phyloP scores from a whole-genome alignment of 2,329 filamentous ascomycete species.

The Cladophialophora yegresii region DNA sequence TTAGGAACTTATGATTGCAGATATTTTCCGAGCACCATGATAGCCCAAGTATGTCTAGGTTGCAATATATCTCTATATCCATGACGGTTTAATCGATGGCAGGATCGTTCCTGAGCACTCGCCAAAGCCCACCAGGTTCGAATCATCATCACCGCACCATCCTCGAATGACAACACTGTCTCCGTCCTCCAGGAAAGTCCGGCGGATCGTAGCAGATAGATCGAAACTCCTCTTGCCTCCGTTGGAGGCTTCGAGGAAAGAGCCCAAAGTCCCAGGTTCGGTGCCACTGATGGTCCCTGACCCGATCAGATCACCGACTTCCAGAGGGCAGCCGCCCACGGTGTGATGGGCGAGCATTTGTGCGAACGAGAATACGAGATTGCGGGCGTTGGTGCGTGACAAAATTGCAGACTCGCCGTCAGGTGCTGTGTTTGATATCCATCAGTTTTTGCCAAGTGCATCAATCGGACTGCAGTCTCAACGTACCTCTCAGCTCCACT shows the following conservation, averaged over 20 bases:
- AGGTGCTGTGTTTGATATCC: not conserved
- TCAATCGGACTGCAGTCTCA: not conserved
- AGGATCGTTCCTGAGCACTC: conserved; percentile 66
- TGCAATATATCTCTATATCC: too few species aligned
- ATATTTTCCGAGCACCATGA: too few species aligned
- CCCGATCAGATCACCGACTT: conserved; percentile 71
- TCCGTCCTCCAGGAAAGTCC: conserved; percentile 72
- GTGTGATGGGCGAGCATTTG: conserved; percentile 82
- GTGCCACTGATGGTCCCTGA: conserved; percentile 75
- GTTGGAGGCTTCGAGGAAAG: conserved; percentile 70
- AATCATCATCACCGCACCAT: conserved; percentile 55
- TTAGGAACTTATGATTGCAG: too few species aligned
- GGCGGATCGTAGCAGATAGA: conserved; percentile 61
- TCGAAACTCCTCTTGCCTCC: conserved; percentile 66
- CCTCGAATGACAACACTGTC: conserved; percentile 63
- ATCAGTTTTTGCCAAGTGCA: not conserved
- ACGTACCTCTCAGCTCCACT: conserved; percentile 61
- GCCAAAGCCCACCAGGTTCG: conserved; percentile 69
- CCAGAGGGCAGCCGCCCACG: conserved; percentile 71
- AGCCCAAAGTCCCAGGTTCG: conserved; percentile 60
- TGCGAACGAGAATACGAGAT: conserved; percentile 75
- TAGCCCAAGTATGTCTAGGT: too few species aligned
- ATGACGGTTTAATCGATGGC: too few species aligned
- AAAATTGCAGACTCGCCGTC: not conserved
- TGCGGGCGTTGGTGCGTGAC: conserved; percentile 57